Evolutionary conservation across 106 monocot genomes (phyloP), one percentile per base, ranked within the genome.

Genomic region (Chionographis japonica): DNA sequence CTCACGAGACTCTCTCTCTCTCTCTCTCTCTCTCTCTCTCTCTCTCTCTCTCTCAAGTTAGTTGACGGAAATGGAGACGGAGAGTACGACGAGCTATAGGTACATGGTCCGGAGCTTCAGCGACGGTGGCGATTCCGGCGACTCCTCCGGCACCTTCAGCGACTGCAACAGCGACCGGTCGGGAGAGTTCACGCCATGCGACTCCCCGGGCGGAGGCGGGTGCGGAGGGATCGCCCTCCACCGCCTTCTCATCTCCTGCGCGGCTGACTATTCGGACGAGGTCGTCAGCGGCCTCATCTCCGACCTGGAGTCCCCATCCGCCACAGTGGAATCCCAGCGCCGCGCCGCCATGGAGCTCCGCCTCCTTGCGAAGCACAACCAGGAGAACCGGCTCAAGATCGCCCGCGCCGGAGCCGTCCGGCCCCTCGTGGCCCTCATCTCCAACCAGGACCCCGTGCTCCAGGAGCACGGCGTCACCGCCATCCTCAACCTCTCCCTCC

Each of bases 281-380:
- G 42, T 79, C 39, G 61, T 79, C 51, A 62, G 35, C 14, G n/a
- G n/a, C 59, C 72, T 88, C 16, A 72, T 84, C 69, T 40, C 74
- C n/a, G 61, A 68, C 64, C 80, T 88, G 37, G 68, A 71, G 56
- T 84, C 88, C 64, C 61, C 70, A 46, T 66, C 79, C 52, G 20
- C 58, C 50, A 65, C 82, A 41, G 12, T 71, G 13, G 84, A 88
- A 2, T 20, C 60, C 15, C 80, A 78, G 78, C 80, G 73, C 60
- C 54, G 36, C 10, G 63, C 87, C 50, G 87, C 83, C 40, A 74
- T 76, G 74, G 83, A 74, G 64, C 70, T 87, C 71, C 87, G 83
- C 54, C 74, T 80, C 60, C 77, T 88, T 50, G 78, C 84, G 46
- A 84, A 78, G 74, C 67, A 80, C 71, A 78, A 43, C 61, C 35